Evolutionary conservation across 768 basidiomycete genomes (phyloP).

Genomic region (Boletus sensibilis): DNA sequence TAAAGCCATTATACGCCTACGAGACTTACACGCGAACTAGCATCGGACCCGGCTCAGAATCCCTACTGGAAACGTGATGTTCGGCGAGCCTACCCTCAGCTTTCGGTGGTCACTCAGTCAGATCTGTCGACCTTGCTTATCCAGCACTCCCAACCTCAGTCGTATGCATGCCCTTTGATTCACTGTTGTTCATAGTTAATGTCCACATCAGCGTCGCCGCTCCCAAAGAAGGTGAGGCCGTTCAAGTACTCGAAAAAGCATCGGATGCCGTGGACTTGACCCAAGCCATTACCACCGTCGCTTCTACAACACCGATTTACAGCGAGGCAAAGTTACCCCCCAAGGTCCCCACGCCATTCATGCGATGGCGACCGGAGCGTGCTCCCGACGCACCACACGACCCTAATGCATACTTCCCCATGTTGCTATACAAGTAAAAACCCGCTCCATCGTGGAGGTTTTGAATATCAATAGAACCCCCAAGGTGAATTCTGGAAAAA

Average conservation of each 20-base stretch:
- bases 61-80: conserved; percentile 98
- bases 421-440: conserved; percentile 58
- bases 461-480: conserved; percentile 17
- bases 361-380: conserved; percentile 71
- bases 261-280: conserved; percentile 58
- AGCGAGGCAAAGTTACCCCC: conserved; percentile 71
- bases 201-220: conserved; percentile 47
- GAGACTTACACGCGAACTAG: conserved; percentile 37
- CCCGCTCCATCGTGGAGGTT: neutral
- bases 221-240: conserved; percentile 42
- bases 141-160: conserved; percentile 63
- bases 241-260: conserved; percentile 45
- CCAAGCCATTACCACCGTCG: conserved; percentile 67
- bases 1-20: neutral
- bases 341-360: conserved; percentile 60
- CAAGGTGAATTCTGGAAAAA: conserved; percentile 15
- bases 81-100: conserved; percentile 87
- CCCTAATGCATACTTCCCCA: conserved; percentile 80
- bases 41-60: conserved; percentile 84
- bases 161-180: conserved; percentile 47
- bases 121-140: conserved; percentile 80
- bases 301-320: conserved; percentile 56
- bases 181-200: conserved; percentile 5
- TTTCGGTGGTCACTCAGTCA: conserved; percentile 83
- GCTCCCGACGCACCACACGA: conserved; percentile 83